Evolutionary conservation across 257 asterid species (phyloP), one percentile per base, ranked within the genome.

Genomic region (Nyctanthes arbortristis): DNA sequence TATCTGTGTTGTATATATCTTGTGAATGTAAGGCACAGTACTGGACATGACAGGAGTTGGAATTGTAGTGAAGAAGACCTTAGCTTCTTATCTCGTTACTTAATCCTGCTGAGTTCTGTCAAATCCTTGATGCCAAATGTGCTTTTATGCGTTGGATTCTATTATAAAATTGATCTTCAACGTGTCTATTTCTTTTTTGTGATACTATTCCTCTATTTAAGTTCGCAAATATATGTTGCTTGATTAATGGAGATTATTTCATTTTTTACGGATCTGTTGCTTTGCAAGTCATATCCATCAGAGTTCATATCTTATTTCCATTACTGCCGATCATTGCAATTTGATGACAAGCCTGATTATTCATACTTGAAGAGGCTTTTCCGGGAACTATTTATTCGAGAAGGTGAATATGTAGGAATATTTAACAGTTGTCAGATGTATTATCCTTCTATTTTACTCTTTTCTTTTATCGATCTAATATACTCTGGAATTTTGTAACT

Each of bases 331-430:
- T 83, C 88, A 22, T 73, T 80, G 73, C 84, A 84, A 61, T 83
- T 83, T 49, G 88, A 83, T 49, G 88, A 83, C 73, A 83, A 83
- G 69, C 85, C 88, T 18, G 88, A 83, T 70, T 83, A 83, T 74
- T 77, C 88, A 22, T 83, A 83, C 81, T 78, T 83, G 57, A 83
- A 83, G 78, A 83, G 85, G 59, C 85, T 83, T 36, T 83, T 83
- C 72, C 77, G 85, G 11, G 88, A 83, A 43, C 79, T 83, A 13
- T 83, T 83, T 74, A 80, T 83, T 74, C 77, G 85, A 71, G 88
- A 83, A 72, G 88, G 88, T 80, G 45, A 32, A 18, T 25, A n/a
- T 49, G 25, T 24, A 32, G 1, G 11, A 14, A 52, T 10, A 9
- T 20, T 22, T 7, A n/a, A 22, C 16, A 52, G 8, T 4, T 22